These are phyloP conservation scores for Endothia cerciana DNA, from an alignment of 2,329 filamentous ascomycete genomes.

Conservation along the genomic window DNA sequence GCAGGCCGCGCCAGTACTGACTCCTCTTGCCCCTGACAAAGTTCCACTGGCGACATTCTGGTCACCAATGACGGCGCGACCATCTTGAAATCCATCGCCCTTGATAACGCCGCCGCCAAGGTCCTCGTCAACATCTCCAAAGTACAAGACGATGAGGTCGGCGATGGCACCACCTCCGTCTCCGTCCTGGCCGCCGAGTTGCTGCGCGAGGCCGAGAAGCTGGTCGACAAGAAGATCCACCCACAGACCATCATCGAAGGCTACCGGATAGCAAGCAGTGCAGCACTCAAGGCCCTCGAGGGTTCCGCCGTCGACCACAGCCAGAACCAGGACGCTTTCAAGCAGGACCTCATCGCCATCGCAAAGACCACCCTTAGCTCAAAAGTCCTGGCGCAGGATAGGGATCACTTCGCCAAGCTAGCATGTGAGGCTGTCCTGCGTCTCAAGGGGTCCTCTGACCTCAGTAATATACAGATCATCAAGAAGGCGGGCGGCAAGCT, in stretches of 20 bases:
- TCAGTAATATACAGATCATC: slow-evolving; percentile 98
- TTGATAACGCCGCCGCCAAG: slow-evolving; percentile 98
- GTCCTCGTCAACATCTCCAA: slow-evolving; percentile 99
- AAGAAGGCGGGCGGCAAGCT: slow-evolving; percentile 99
- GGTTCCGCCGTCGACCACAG: slow-evolving; percentile 88
- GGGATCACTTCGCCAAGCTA: slow-evolving; percentile 86
- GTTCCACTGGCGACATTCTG: slow-evolving; percentile 95
- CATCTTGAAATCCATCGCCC: slow-evolving; percentile 95
- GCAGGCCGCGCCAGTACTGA: slow-evolving; percentile 21
- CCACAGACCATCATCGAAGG: slow-evolving; percentile 99
- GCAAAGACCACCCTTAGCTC: slow-evolving; percentile 95
- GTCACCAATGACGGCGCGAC: slow-evolving; percentile 99
- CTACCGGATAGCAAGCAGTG: slow-evolving; percentile 93
- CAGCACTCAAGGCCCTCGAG: slow-evolving; percentile 83
- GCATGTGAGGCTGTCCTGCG: slow-evolving; percentile 91
- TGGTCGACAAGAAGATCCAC: slow-evolving; percentile 98
- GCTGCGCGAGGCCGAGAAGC: slow-evolving; percentile 92
- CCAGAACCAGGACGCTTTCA: slow-evolving; percentile 80
- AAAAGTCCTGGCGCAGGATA: slow-evolving; percentile 93
- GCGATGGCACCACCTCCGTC: slow-evolving; percentile 97
- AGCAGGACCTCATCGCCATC: slow-evolving; percentile 86
- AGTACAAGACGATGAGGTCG: slow-evolving; percentile 98
- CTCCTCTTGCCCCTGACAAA: slow-evolving; percentile 42
- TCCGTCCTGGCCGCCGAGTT: slow-evolving; percentile 94
- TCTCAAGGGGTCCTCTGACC: slow-evolving; percentile 85